Percentiles rank a stretch among this genome's conserved stretches.
Conservation (phyloP, 495 filamentous ascomycete species). For the Bryoglossum gracile region DNA sequence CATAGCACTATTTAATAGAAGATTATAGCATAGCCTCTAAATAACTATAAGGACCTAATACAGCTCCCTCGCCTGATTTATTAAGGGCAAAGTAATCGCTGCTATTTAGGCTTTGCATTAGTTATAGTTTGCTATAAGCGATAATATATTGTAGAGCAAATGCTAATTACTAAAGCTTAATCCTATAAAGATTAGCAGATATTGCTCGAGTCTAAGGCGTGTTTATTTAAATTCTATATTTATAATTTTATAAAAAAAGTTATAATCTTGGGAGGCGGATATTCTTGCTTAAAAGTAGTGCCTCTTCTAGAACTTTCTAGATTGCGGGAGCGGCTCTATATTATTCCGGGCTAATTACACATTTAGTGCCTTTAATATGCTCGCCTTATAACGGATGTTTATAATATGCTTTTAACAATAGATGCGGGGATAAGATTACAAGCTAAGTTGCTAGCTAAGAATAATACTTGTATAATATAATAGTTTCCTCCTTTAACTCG, state of each 20-base stretch:
- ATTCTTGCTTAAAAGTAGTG: slow-evolving; percentile 6
- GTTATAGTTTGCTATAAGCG: no score
- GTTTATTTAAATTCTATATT: slow-evolving; percentile 8
- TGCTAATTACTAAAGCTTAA: slow-evolving; percentile 10
- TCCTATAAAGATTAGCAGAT: slow-evolving; percentile 8
- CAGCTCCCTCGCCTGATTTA: no score
- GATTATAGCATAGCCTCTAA: not conserved
- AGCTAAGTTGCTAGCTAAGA: no score
- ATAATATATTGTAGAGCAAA: slow-evolving; percentile 6
- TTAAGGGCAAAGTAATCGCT: no score
- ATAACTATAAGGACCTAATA: no score
- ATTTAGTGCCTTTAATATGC: no score
- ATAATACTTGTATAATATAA: slow-evolving; percentile 7
- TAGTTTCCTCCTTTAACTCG: slow-evolving; percentile 5
- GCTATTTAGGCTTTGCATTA: no score
- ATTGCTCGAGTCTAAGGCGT: slow-evolving; percentile 6
- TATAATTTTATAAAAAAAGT: not conserved
- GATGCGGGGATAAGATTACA: slow-evolving; percentile 1
- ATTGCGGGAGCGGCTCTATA: slow-evolving; percentile 2
- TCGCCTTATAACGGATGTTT: not conserved
- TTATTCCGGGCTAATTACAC: slow-evolving; percentile 7
- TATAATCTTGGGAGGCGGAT: slow-evolving; percentile 2
- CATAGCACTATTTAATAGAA: not conserved
- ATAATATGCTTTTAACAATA: no score
- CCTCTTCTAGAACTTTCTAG: not conserved